These are phyloP conservation scores for Lachancea quebecensis DNA, from an alignment of 805 yeast species.

Conservation along the genomic window DNA sequence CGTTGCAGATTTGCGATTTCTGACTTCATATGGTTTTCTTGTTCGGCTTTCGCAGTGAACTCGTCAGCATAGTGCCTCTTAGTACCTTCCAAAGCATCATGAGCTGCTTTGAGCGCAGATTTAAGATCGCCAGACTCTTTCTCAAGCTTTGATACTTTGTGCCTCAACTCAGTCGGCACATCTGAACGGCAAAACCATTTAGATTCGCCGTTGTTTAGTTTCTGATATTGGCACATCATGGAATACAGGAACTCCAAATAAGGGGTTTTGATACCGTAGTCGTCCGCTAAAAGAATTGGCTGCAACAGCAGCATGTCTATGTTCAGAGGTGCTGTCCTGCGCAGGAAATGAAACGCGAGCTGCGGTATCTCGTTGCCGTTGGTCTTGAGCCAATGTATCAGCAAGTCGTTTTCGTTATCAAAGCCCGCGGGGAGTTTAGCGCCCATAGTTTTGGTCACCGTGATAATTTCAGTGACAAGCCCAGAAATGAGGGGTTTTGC, in stretches of 20 bases:
- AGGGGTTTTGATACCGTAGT: constrained; percentile 77
- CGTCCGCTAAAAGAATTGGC: constrained; percentile 87
- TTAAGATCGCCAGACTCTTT: constrained; percentile 11
- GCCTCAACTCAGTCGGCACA: constrained; percentile 8
- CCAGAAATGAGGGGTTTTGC: constrained; percentile 85
- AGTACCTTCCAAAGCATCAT: background rate
- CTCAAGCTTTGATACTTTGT: constrained; percentile 5
- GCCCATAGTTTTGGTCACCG: constrained; percentile 71
- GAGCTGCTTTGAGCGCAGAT: background rate
- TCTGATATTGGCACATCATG: constrained; percentile 56
- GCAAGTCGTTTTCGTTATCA: constrained; percentile 56
- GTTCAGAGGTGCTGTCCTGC: constrained; percentile 47
- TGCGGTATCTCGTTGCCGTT: constrained; percentile 44
- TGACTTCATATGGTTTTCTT: background rate
- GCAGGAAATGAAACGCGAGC: constrained; percentile 59
- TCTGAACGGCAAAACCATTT: constrained; percentile 27
- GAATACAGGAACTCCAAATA: constrained; percentile 85
- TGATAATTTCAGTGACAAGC: constrained; percentile 62
- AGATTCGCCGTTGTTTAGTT: constrained; percentile 38
- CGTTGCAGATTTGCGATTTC: constrained; percentile 2
- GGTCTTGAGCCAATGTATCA: constrained; percentile 44
- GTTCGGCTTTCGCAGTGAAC: background rate
- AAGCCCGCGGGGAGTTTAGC: constrained; percentile 62
- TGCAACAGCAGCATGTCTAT: constrained; percentile 74
- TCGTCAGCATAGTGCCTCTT: background rate